Evolutionary conservation across 257 asterid genomes (phyloP), one percentile per base, ranked within the genome.

Genomic region (Jacaranda copaia): DNA sequence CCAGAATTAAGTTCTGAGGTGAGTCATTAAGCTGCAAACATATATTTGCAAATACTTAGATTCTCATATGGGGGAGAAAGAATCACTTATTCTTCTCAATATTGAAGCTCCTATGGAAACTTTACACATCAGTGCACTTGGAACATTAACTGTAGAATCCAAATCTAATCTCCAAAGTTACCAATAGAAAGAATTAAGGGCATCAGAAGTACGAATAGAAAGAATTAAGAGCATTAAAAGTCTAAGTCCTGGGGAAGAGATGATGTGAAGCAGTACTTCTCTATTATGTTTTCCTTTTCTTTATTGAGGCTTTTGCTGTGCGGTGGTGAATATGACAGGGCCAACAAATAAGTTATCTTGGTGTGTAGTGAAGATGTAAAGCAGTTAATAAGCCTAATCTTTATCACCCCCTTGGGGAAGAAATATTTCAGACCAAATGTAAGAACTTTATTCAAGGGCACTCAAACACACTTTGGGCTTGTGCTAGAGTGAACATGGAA

Each of bases 1-100:
- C 87, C 77, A 61, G 15, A 59, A 68, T 61, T 69, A 60, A 25
- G 74, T 75, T 78, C 48, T 75, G 88, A 51, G 74, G 82, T 65
- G 62, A 64, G 49, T 52, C 46, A 45, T 55, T 72, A 52, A 72
- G 56, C 89, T 86, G 80, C 35, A 65, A 76, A 79, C 52, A 74
- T 40, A 70, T 57, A 58, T 39, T 60, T 25, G n/a, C 18, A 60
- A 75, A 56, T 3, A 25, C 15, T 72, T 49, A 77, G 66, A 51
- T 56, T 85, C 67, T 77, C 48, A 38, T 36, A 43, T 13, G 65
- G 59, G 59, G 62, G 42, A 56, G 12, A 43, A 39, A 51, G 38
- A 46, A 56, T 42, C 14, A 38, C 18, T 32, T n/a, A 18, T 51
- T 19, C 3, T 43, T 48, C 58, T 48, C 8, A 51, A 70, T 8